Evolutionary conservation across 306 rosid species (phyloP).

Genomic region (Canavalia ensiformis): DNA sequence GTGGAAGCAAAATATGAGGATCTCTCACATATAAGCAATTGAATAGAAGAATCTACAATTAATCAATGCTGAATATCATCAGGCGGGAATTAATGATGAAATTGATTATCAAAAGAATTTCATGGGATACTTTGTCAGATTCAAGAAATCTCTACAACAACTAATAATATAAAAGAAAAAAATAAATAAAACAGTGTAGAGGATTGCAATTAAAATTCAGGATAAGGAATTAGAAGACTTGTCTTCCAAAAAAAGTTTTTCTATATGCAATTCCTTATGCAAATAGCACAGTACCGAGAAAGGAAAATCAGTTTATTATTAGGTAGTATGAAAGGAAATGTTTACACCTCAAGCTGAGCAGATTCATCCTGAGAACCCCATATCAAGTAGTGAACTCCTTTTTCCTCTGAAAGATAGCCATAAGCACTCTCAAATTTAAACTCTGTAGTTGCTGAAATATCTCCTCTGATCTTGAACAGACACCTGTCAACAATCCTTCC

Average conservation of each 20-base stretch:
- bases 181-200: slow-evolving; percentile 5
- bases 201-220: not conserved
- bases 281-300: slow-evolving; percentile 17
- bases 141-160: slow-evolving; percentile 16
- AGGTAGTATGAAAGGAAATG: slow-evolving; percentile 34
- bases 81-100: slow-evolving; percentile 37
- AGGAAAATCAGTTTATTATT: slow-evolving; percentile 34
- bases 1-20: slow-evolving; percentile 75
- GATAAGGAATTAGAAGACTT: slow-evolving; percentile 25
- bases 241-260: slow-evolving; percentile 3
- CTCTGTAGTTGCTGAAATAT: slow-evolving; percentile 70
- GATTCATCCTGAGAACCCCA: slow-evolving; percentile 59
- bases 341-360: slow-evolving; percentile 59
- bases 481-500: slow-evolving; percentile 78
- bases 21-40: slow-evolving; percentile 84
- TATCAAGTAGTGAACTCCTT: slow-evolving; percentile 74
- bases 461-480: slow-evolving; percentile 62
- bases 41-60: slow-evolving; percentile 78
- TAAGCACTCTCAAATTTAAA: slow-evolving; percentile 82
- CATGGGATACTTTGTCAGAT: not conserved
- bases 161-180: not conserved
- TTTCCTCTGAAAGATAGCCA: slow-evolving; percentile 87
- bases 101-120: slow-evolving; percentile 6
- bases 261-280: not conserved
- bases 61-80: slow-evolving; percentile 40